Base-by-base conservation (phyloP, 2,329 filamentous ascomycete genomes). In the Cladosporium phlei region DNA sequence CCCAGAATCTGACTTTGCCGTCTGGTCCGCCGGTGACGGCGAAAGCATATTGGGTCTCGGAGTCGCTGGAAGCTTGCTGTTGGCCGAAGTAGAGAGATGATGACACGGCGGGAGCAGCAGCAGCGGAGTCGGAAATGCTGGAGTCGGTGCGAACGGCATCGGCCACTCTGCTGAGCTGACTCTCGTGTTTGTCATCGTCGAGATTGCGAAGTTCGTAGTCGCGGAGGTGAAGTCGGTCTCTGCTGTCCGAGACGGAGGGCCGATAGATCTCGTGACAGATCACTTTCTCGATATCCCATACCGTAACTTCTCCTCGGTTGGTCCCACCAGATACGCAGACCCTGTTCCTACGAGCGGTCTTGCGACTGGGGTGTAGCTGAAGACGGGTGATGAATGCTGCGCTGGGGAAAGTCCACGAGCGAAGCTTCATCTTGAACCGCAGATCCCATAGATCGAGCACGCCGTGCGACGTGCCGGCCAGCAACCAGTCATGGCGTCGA, bases 371-470 rank as follows among this genome's bases (percentile, higher is more conserved):
- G 60, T 95, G 88, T 1, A 95, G 73, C 47, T 80, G 77, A 12
- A 98, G 74, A 24, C 88, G 79, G 58, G 91, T 85, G 52, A 97
- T 88, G 14, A 87, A 76, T 1, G 84, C 82, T 50, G 86, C 86
- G 17, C 86, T 88, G 0, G 87, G 82, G 21, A 96, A 78, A 1
- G 88, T 88, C 88, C 90, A 97, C 11, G 84, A 86, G 64, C 87
- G 89, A 19, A 97, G 73, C 17, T 88, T 80, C 57, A 97, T 79
- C 55, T 82, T 85, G 74, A 98, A 98, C n/a, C 93, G 85, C 30
- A 98, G 75, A 66, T 98, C 93, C 93, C 93, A 98, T 1, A 98
- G 76, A 62, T 95, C 86, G 6, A 98, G 73, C 21, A 97, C 84
- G 27, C 94, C 93, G 62, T 97, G 90, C 0, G 88, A 88, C 1